Base-by-base conservation (phyloP, 805 yeast genomes). In the Helenozyma baotianmanensis region DNA sequence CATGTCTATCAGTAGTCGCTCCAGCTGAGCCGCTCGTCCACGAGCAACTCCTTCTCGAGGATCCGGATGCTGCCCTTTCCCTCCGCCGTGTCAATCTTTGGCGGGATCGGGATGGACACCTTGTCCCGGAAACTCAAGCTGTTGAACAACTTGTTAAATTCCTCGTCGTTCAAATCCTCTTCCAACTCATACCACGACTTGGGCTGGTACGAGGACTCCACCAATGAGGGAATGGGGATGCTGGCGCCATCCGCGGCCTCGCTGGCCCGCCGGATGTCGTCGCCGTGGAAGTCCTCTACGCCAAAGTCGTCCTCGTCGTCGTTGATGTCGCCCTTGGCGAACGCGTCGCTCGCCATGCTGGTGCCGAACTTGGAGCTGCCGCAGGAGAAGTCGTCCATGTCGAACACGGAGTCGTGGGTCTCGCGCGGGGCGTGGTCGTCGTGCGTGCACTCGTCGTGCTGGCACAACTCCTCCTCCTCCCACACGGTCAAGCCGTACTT, bases 401-500 rank as follows among this genome's bases (percentile, higher is more conserved):
- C 39, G 22, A 42, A 42, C 15, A 42, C 35, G 4, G 43, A 36
- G 18, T 42, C 46, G 15, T 38, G 34, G 17, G 35, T 22, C 19
- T 36, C 36, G 15, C 15, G 25, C 8, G 27, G 35, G 3, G 25
- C 30, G 3, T 16, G 25, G 5, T 27, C 27, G 14, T 36, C 35
- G 19, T 29, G 36, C 6, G 29, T 17, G 6, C 34, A 40, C 2
- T 21, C 25, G 6, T 25, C 33, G 9, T 33, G 18, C 10, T 27
- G 21, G 29, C 22, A 17, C 11, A 40, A 24, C 30, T 40, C 56
- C 43, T 58, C 62, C 42, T 68, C 72, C 38, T 72, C 76, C 46
- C 70, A 75, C 14, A 66, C 47, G 5, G 69, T 68, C 36, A 68
- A 63, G 11, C 78, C 78, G 33, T 50, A 53, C 21, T 52, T 51